Conservation (phyloP, 805 yeast genomes). For the Monosporozyma solicola region DNA sequence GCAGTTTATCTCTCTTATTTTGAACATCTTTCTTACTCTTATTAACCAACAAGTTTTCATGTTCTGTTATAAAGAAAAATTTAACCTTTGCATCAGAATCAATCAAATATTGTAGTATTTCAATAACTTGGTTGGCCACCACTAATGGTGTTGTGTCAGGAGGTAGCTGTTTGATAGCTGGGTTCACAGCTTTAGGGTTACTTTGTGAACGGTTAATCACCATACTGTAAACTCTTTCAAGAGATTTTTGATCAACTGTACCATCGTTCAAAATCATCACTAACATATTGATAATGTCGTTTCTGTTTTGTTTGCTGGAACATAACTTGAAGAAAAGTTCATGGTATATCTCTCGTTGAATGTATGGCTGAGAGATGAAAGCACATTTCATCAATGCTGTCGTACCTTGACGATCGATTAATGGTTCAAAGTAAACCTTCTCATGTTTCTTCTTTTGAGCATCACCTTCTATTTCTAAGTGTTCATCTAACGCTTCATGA, state of each 20-base stretch:
- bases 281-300: constrained; percentile 61
- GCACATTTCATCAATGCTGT: constrained; percentile 62
- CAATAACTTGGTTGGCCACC: constrained; percentile 71
- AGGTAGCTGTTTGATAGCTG: constrained; percentile 35
- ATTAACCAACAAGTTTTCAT: constrained; percentile 41
- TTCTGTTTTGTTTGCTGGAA: constrained; percentile 66
- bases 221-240: constrained; percentile 54
- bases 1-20: constrained; percentile 43
- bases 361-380: constrained; percentile 62
- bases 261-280: constrained; percentile 71
- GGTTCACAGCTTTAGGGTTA: constrained; percentile 8
- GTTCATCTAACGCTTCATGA: constrained; percentile 8
- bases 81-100: constrained; percentile 60
- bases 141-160: constrained; percentile 54
- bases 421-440: constrained; percentile 43
- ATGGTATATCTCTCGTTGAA: constrained; percentile 53
- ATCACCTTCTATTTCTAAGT: background rate
- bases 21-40: constrained; percentile 30
- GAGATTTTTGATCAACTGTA: constrained; percentile 45
- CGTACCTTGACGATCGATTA: constrained; percentile 68
- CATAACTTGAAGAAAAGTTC: constrained; percentile 60
- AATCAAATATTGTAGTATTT: constrained; percentile 60
- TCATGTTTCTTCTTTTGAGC: constrained; percentile 8
- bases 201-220: constrained; percentile 43
- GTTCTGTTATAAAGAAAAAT: constrained; percentile 71